A percentile compares a stretch with the other conserved stretches of the same genome.
Evolutionary conservation across 805 yeast species (phyloP).

Genomic region (Zygoascus ofunaensis): DNA sequence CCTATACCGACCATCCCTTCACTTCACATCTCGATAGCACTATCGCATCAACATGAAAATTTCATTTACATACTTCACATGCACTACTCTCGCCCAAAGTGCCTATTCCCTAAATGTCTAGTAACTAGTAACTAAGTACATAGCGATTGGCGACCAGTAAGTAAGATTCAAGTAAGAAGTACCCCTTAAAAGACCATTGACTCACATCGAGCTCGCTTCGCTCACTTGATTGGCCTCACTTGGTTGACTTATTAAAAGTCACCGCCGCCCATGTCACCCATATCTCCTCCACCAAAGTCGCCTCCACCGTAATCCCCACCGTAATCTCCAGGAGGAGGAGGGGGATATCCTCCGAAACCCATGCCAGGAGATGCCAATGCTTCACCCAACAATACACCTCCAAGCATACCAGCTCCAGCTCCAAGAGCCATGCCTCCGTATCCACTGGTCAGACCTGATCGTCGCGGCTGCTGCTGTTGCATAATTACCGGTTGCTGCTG

Average conservation of each 20-base stretch:
- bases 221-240: too few species aligned
- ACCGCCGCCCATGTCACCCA: conserved; percentile 14
- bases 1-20: too few species aligned
- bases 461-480: conserved; percentile 26
- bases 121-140: too few species aligned
- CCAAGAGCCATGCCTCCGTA: conserved; percentile 39
- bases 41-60: too few species aligned
- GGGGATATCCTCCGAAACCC: conserved; percentile 13
- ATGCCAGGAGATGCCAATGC: conserved; percentile 30
- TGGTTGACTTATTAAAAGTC: conserved; percentile 1
- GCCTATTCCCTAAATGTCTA: too few species aligned
- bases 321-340: conserved; percentile 28
- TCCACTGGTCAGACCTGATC: conserved; percentile 28
- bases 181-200: too few species aligned
- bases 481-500: conserved; percentile 15
- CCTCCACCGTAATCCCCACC: conserved; percentile 32
- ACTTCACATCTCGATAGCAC: too few species aligned
- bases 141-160: too few species aligned
- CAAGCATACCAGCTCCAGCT: conserved; percentile 52
- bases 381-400: conserved; percentile 46
- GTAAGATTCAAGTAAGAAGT: too few species aligned
- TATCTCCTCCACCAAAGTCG: conserved; percentile 12
- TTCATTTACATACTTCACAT: too few species aligned
- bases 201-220: too few species aligned
- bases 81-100: too few species aligned